Evolutionary conservation across 306 rosid genomes (phyloP).

Genomic region (Phaseolus lunatus): DNA sequence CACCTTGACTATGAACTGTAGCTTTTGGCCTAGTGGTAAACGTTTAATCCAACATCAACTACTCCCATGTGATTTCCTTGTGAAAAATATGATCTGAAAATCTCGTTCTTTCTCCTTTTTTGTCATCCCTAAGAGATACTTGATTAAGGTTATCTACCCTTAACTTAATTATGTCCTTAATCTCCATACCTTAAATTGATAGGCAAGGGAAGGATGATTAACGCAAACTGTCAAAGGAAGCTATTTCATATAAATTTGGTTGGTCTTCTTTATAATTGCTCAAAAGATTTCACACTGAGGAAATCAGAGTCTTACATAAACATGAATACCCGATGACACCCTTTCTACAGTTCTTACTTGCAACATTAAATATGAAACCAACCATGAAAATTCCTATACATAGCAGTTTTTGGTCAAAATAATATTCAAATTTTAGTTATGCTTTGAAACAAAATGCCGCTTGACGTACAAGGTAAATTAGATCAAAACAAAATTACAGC

Average conservation of each 20-base stretch:
- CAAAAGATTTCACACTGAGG: not conserved
- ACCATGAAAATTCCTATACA: not conserved
- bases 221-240: not conserved
- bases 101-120: not conserved
- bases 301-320: not conserved
- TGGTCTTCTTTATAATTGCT: not conserved
- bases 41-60: too few species aligned
- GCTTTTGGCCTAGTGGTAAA: too few species aligned
- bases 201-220: not conserved
- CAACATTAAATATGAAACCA: not conserved
- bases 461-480: not conserved
- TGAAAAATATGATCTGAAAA: not conserved
- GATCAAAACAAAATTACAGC: not conserved
- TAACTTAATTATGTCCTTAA: not conserved
- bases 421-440: not conserved
- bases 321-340: not conserved
- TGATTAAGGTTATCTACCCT: not conserved
- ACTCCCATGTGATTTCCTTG: not conserved
- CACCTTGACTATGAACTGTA: too few species aligned
- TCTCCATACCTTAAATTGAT: not conserved
- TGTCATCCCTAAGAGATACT: not conserved
- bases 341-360: not conserved
- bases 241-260: not conserved
- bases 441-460: constrained; percentile 2
- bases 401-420: not conserved